Evolutionary conservation across 192 early-diverging fungal genomes (phyloP).

Genomic region (Pilaira anomala): DNA sequence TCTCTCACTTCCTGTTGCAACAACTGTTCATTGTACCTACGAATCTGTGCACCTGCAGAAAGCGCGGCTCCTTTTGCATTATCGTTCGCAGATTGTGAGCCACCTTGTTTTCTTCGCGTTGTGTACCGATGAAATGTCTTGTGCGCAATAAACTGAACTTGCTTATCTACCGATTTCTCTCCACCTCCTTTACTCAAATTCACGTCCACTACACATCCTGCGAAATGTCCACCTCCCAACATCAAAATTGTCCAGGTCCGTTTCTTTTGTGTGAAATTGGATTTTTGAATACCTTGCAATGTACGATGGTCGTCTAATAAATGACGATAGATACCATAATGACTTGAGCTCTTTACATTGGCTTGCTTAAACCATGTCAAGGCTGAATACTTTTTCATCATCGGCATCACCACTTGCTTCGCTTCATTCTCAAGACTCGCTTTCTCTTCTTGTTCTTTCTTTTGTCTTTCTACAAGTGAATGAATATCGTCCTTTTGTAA

Average conservation of each 20-base stretch:
- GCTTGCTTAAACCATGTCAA: slow-evolving; percentile 38
- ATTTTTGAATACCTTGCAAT: neutral
- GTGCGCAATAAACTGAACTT: slow-evolving; percentile 62
- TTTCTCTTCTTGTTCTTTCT: slow-evolving; percentile 11
- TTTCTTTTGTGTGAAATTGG: slow-evolving; percentile 14
- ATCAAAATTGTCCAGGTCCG: slow-evolving; percentile 75
- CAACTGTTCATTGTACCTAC: slow-evolving; percentile 86
- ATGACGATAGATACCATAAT: slow-evolving; percentile 45
- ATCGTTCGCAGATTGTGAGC: slow-evolving; percentile 82
- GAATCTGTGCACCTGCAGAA: slow-evolving; percentile 85
- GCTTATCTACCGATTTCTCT: slow-evolving; percentile 20
- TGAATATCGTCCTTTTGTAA: slow-evolving; percentile 9
- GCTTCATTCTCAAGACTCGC: neutral
- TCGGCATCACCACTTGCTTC: neutral
- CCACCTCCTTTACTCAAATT: slow-evolving; percentile 36
- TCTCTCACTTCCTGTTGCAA: slow-evolving; percentile 76
- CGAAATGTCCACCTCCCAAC: slow-evolving; percentile 88
- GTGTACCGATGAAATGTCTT: slow-evolving; percentile 98
- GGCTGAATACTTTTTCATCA: slow-evolving; percentile 20
- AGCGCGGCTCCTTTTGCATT: slow-evolving; percentile 75
- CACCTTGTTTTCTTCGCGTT: slow-evolving; percentile 93
- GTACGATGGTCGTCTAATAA: slow-evolving; percentile 20
- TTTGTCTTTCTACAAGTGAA: neutral
- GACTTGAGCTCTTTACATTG: slow-evolving; percentile 22
- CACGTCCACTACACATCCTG: slow-evolving; percentile 81